Evolutionary conservation across 257 asterid species (phyloP), one percentile per base, ranked within the genome.

Genomic region (Solanum bulbocastanum): DNA sequence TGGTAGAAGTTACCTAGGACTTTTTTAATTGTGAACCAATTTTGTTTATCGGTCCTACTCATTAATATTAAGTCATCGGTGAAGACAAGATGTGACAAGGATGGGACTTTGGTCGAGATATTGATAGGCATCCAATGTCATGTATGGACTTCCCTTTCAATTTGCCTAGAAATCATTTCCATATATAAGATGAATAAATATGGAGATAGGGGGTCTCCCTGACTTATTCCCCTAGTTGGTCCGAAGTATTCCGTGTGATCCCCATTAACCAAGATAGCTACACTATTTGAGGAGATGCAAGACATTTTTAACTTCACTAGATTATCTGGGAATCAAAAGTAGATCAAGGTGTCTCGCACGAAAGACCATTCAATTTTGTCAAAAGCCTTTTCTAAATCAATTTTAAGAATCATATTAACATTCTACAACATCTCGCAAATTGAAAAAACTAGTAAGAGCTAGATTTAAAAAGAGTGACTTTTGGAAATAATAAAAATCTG

Each of bases 201-300:
- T 2, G 0, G 2, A 9, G 6, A 23, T 23, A 9, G 3, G 69
- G 27, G 69, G 69, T 0, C 6, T 9, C 30, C 6, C 9, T 60
- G 3, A 6, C 14, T 23, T 8, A 60, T 60, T 9, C 32, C 15
- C 6, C 0, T 60, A 22, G 0, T 22, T 60, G 30, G 69, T 4
- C 23, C 0, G 3, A 60, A 60, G 2, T 22, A 62, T 9, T 23
- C 0, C 0, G 15, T 62, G 0, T 4, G 1, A 2, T 3, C 27
- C 30, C 6, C 2, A 0, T 62, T 23, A 22, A 62, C 25, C 25
- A 23, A n/a, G 69, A 62, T 62, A 22, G 1, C 1, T 62, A 23
- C 12, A 20, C 12, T 58, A 8, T 22, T 49, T 49, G 58, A 49
- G 22, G 8, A 49, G 58, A 14, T 49, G 7, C 58, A 15, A 5